phyloP scores from a whole-genome alignment of 1,284 basidiomycete species.

The Laetiporus sulphureus region DNA sequence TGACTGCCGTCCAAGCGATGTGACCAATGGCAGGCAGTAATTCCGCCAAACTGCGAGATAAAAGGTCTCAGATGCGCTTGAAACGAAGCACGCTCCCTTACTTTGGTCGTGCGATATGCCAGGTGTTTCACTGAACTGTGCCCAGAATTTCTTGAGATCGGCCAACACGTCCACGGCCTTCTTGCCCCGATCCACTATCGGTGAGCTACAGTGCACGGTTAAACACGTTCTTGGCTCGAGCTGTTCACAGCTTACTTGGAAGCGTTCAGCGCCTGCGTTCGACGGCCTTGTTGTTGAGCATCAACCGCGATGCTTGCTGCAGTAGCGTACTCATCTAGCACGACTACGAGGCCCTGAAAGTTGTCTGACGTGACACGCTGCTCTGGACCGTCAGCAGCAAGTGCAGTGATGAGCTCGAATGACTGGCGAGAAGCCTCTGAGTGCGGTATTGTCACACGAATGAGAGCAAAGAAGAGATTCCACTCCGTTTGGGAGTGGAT shows the following conservation, averaged over 20 bases:
- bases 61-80: slow-evolving; percentile 14
- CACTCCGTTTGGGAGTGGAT: slow-evolving; percentile 92
- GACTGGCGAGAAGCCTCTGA: slow-evolving; percentile 85
- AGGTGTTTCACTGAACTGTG: slow-evolving; percentile 45
- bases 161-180: slow-evolving; percentile 80
- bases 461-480: slow-evolving; percentile 88
- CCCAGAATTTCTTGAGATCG: slow-evolving; percentile 61
- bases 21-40: slow-evolving; percentile 76
- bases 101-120: slow-evolving; percentile 42
- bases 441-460: slow-evolving; percentile 81
- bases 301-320: slow-evolving; percentile 60
- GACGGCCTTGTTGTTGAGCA: slow-evolving; percentile 46
- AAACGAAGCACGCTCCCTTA: slow-evolving; percentile 21
- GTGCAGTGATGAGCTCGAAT: slow-evolving; percentile 65
- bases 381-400: slow-evolving; percentile 53
- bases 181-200: slow-evolving; percentile 72
- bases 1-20: slow-evolving; percentile 79
- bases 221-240: no score
- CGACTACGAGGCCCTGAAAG: slow-evolving; percentile 71
- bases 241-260: slow-evolving; percentile 50
- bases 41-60: slow-evolving; percentile 76
- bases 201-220: slow-evolving; percentile 50
- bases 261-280: slow-evolving; percentile 43
- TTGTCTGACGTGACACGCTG: slow-evolving; percentile 73
- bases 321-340: slow-evolving; percentile 85